Base-by-base conservation (phyloP, 192 early-diverging fungal genomes). In the Coemansia sp. region DNA sequence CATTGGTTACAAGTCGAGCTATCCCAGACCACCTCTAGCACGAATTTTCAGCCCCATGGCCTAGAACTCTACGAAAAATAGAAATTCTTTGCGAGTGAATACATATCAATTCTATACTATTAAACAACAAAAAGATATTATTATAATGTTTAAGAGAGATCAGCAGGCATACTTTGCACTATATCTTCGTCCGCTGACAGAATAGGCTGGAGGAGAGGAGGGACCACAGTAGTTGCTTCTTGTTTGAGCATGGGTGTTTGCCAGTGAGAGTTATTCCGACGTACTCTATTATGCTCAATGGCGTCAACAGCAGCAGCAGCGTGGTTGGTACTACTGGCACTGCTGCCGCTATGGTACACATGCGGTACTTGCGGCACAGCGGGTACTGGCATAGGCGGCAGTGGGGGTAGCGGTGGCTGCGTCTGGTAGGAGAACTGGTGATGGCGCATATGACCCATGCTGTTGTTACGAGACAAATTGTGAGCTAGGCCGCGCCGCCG, bases 41-140 rank as follows among this genome's bases (percentile, higher is more conserved):
- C 82, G 82, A 68, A 84, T 84, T 60, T 71, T 84, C 74, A 79
- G 74, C 66, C 82, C 82, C 15, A 76, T 84, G 73, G 82, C 82
- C 71, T 79, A 76, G 55, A 18, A 55, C n/a, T 42, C n/a, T 42
- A 24, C 40, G 27, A 31, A 60, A 27, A 27, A 27, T 27, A 27
- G 27, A 27, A 27, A 27, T 27, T 27, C 27, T 27, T 27, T 27
- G 27, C 27, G 27, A 27, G 42, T 9, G 36, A 65, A 42, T 31
- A 65, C 42, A 41, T 16, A 29, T 47, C 31, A 36, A 4, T 44
- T 13, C 12, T 44, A 16, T 44, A 16, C n/a, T 41, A 41, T 12
- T 16, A 44, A 71, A 22, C 61, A 33, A 44, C 63, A 61, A 43
- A 33, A 15, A 29, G 3, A 64, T 11, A 41, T 27, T 27, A 27